phyloP scores from a whole-genome alignment of 2,329 filamentous ascomycete genomes.

The Periglandula ipomoeae region DNA sequence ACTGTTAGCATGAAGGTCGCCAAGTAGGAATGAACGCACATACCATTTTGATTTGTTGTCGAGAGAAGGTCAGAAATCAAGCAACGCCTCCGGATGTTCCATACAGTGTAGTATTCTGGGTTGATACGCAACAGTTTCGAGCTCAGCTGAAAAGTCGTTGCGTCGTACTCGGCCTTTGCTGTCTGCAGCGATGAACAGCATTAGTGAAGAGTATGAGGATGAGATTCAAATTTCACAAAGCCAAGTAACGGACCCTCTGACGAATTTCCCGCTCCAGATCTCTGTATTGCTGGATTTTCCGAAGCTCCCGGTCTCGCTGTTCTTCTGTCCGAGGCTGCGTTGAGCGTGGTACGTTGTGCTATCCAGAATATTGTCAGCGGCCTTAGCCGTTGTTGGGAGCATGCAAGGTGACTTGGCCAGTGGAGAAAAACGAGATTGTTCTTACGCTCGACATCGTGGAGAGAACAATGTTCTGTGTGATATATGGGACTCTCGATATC shows the following conservation, averaged over 20 bases:
- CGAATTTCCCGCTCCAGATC: conserved; percentile 57
- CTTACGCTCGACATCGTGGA: conserved; percentile 1
- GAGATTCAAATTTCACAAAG: neutral
- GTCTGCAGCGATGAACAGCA: neutral
- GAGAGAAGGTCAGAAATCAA: conserved; percentile 35
- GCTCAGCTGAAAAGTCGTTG: conserved; percentile 12
- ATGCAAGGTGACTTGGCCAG: neutral
- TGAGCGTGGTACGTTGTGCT: conserved; percentile 61
- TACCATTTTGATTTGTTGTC: neutral
- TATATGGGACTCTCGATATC: too few species aligned
- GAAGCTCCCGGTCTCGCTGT: conserved; percentile 56
- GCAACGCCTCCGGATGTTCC: conserved; percentile 75
- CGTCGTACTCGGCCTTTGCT: neutral
- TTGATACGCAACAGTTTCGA: conserved; percentile 68
- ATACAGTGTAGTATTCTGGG: conserved; percentile 84
- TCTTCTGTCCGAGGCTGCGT: conserved; percentile 51
- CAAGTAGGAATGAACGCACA: neutral
- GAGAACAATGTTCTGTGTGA: neutral
- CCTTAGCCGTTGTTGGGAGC: too few species aligned
- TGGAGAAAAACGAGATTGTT: neutral
- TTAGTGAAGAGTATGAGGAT: neutral
- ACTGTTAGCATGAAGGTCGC: neutral
- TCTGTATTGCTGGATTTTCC: conserved; percentile 64
- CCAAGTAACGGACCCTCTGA: conserved; percentile 5
- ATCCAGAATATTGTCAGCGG: conserved; percentile 1